Base-by-base conservation (phyloP, 2,329 filamentous ascomycete genomes). In the Fusarium papillatum region DNA sequence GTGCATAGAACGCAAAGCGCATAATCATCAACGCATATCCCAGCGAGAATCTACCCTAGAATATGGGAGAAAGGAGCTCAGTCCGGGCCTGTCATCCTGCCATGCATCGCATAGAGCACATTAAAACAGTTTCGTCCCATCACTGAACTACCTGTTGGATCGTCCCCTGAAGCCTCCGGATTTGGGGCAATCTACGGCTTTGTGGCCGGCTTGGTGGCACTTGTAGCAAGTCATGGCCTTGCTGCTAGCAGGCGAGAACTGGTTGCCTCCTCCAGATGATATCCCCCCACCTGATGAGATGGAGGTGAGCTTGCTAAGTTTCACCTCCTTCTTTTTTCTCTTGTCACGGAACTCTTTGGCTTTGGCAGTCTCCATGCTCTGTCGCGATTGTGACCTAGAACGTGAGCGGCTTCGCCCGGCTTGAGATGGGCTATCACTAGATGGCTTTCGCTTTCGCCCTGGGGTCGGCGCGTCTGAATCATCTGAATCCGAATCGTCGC, bases 321-420 rank as follows among this genome's bases (percentile, higher is more conserved):
- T 92, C 64, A 94, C 87, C 67, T 93, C 90, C 81, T 93, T 93
- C 82, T 91, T 91, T 78, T 90, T 89, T 55, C 91, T 86, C 80
- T 89, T 88, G 50, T 91, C 89, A 10, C 90, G 89, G 22, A 92
- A 82, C 75, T 90, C 86, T 74, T 88, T 86, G 9, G 84, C 84
- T 41, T 81, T 84, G 38, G 61, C 31, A 48, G 69, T 79, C 70
- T 84, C 81, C 16, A 71, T 24, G 62, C 61, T 79, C 36, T 76
- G 76, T 57, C 80, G 79, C 34, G 81, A 71, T 31, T 73, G 80
- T 36, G 83, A 84, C 46, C 79, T 80, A 48, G 83, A 85, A 24
- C 78, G 80, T 64, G 83, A 84, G 63, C 82, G 80, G 60, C 76
- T 80, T 70, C 73, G 74, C 39, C 73, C 50, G 31, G 70, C 68